Conservation (phyloP, 2,329 filamentous ascomycete species). For the Ceratocystis ficicola region DNA sequence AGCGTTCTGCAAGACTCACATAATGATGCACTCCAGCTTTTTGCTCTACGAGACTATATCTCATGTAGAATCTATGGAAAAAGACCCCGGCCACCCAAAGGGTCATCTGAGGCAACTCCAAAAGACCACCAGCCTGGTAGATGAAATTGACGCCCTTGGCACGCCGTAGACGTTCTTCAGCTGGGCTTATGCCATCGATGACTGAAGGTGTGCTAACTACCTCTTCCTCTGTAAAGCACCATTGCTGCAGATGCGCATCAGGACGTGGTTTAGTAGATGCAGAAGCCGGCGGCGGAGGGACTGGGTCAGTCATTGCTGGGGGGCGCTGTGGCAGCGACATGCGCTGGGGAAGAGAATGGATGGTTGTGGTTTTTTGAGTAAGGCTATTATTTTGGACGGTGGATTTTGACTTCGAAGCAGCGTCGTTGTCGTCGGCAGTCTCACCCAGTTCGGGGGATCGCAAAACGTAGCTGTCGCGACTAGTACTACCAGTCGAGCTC, state of each 20-base stretch:
- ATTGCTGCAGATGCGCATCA: slow-evolving; percentile 42
- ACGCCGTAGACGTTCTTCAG: slow-evolving; percentile 67
- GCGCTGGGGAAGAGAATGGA: background rate
- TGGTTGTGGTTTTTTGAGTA: background rate
- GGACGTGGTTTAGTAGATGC: slow-evolving; percentile 1
- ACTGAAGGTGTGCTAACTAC: slow-evolving; percentile 72
- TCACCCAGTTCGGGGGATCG: slow-evolving; percentile 14
- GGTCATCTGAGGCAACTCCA: slow-evolving; percentile 84
- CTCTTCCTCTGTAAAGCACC: slow-evolving; percentile 80
- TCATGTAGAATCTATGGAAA: slow-evolving; percentile 94
- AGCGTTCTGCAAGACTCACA: slow-evolving; percentile 39
- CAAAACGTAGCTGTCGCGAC: background rate
- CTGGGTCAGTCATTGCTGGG: background rate
- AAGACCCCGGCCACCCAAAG: slow-evolving; percentile 86
- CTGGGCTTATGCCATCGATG: slow-evolving; percentile 62
- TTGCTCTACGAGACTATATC: slow-evolving; percentile 64
- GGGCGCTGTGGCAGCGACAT: slow-evolving; percentile 12
- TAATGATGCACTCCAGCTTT: slow-evolving; percentile 80
- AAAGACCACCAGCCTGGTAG: slow-evolving; percentile 79
- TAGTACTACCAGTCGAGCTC: background rate
- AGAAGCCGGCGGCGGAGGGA: background rate
- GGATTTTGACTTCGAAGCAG: background rate
- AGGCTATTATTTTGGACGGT: background rate
- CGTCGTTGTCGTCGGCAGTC: background rate
- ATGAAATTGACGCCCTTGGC: slow-evolving; percentile 96